Percentiles rank a stretch among this genome's conserved stretches.
These are phyloP conservation scores for Aspergillus fischeri DNA, from an alignment of 2,329 filamentous ascomycete genomes.

Conservation along the genomic window DNA sequence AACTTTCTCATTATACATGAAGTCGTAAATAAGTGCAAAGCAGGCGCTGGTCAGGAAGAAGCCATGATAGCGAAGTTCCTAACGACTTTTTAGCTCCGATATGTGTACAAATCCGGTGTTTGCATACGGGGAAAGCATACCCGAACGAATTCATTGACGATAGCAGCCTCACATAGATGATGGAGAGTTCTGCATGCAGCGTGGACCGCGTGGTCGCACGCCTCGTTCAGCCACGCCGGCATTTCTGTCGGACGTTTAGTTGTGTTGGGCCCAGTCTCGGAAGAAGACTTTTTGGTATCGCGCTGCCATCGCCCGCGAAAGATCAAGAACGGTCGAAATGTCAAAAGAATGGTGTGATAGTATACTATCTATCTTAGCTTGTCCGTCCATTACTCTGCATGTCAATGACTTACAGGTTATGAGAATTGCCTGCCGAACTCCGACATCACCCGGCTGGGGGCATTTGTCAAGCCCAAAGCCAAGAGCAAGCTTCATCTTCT, in stretches of 20 bases:
- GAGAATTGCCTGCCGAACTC: conserved; percentile 40
- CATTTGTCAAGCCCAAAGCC: conserved; percentile 35
- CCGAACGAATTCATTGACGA: conserved; percentile 38
- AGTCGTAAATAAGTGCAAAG: conserved; percentile 42
- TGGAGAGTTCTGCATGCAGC: conserved; percentile 41
- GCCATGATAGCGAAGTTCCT: conserved; percentile 45
- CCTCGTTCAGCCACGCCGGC: conserved; percentile 42
- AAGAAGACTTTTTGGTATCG: conserved; percentile 20
- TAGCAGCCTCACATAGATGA: conserved; percentile 38
- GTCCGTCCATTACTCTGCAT: background rate
- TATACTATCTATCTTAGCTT: conserved; percentile 34
- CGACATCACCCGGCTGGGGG: conserved; percentile 35
- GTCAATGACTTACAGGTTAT: conserved; percentile 33
- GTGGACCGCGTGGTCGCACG: conserved; percentile 41
- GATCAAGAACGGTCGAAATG: conserved; percentile 44
- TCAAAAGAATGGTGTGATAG: conserved; percentile 41
- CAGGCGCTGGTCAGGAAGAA: conserved; percentile 43
- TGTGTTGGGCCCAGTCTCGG: background rate
- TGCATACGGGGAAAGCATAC: conserved; percentile 21
- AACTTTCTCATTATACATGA: conserved; percentile 37
- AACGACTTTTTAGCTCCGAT: background rate
- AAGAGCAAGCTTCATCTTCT: conserved; percentile 23
- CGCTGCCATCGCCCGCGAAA: conserved; percentile 41
- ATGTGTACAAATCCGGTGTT: background rate
- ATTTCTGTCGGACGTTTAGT: conserved; percentile 21